These are phyloP conservation scores for Leishmania martiniquensis DNA, from an alignment of 208 protist genomes.

Conservation along the genomic window DNA sequence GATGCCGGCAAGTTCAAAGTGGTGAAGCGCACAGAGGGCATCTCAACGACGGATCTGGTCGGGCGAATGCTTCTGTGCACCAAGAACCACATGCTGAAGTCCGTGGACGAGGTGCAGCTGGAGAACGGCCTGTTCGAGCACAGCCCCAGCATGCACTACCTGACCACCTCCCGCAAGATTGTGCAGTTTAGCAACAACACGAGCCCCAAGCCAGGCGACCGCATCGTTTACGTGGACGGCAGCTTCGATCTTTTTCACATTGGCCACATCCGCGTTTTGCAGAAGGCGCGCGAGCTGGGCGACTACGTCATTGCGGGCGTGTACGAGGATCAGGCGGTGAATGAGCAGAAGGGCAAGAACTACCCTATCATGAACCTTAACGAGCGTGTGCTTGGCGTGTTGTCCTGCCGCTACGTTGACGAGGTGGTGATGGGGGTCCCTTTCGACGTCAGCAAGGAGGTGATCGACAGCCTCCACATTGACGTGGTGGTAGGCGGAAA, in stretches of 20 bases:
- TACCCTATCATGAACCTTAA: slow-evolving; percentile 99
- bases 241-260: slow-evolving; percentile 98
- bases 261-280: slow-evolving; percentile 95
- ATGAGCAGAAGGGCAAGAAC: slow-evolving; percentile 90
- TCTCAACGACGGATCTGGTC: slow-evolving; percentile 98
- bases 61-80: slow-evolving; percentile 97
- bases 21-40: slow-evolving; percentile 95
- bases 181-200: slow-evolving; percentile 96
- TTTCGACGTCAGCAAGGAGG: slow-evolving; percentile 87
- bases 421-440: slow-evolving; percentile 99
- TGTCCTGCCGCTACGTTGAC: slow-evolving; percentile 97
- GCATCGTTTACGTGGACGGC: slow-evolving; percentile 97
- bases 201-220: slow-evolving; percentile 71
- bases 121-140: slow-evolving; percentile 36
- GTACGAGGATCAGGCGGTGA: slow-evolving; percentile 94
- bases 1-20: slow-evolving; percentile 89
- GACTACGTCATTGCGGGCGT: slow-evolving; percentile 97
- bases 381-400: slow-evolving; percentile 96
- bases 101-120: slow-evolving; percentile 46
- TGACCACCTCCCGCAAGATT: slow-evolving; percentile 95
- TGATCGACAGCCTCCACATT: slow-evolving; percentile 92
- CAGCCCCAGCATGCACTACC: slow-evolving; percentile 47
- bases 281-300: slow-evolving; percentile 92
- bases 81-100: slow-evolving; percentile 64
- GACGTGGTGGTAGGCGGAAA: slow-evolving; percentile 89